Evolutionary conservation across 108 stramenopile genomes (phyloP), one percentile per base, ranked within the genome.

Genomic region (Conticribra guillardii): DNA sequence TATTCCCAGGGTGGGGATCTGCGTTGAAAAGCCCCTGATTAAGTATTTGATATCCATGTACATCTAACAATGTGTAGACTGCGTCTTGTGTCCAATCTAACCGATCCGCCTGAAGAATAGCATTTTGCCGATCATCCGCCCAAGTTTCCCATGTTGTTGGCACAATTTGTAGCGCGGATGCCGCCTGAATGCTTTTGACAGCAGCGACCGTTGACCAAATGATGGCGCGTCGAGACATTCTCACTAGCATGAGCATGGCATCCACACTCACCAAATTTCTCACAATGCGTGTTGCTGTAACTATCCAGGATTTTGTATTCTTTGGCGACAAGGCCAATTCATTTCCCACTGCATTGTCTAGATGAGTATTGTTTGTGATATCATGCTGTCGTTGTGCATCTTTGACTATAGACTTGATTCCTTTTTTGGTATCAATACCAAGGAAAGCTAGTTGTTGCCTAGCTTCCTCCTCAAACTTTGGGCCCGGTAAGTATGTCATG

Each of bases 21-120:
- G 74, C 65, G 65, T 86, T 88, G 82, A 91, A 89, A 16, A 88
- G 37, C 17, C 90, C 87, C 61, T 84, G 71, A 61, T 85, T 80
- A 21, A 91, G 74, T 37, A 91, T 86, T 57, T 91, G 90, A 73
- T 91, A 83, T 3, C 90, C 90, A 73, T 91, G 90, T 5, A 91
- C 86, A 71, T 91, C 90, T 11, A 91, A 76, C 52, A 91, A 58
- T 5, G 90, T 76, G 67, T 82, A 53, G 22, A 88, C 72, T 19
- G 86, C 84, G 21, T 76, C 76, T 27, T 82, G 46, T 15, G 86
- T 91, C 78, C 81, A 80, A 61, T 72, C 61, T 50, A 79, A 54
- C 24, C 71, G 67, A 15, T 61, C 58, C 5, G 70, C 70, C 48
- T 85, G 85, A 24, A 67, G 30, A 8, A 64, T 64, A 9, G 71